Evolutionary conservation across 352 stramenopile genomes (phyloP).

Genomic region (Pythium aristosporum): DNA sequence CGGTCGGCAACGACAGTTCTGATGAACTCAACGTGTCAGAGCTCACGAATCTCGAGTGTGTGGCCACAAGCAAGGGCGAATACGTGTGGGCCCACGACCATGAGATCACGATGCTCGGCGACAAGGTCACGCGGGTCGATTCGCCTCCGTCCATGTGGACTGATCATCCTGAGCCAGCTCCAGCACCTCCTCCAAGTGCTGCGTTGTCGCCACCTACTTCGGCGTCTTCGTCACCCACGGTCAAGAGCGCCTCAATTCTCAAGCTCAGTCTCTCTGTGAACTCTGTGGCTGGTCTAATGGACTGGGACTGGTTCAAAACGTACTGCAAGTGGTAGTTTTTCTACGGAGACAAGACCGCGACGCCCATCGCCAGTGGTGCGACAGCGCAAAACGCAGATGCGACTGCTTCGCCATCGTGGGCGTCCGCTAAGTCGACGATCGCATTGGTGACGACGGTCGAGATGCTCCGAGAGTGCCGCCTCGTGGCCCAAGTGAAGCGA

Average conservation of each 20-base stretch:
- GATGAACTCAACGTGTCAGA: slow-evolving; percentile 17
- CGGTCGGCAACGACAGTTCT: slow-evolving; percentile 1
- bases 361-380: slow-evolving; percentile 9
- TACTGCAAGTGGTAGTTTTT: slow-evolving; percentile 22
- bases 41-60: slow-evolving; percentile 14
- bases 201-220: neutral
- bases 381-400: neutral
- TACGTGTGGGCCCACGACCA: slow-evolving; percentile 3
- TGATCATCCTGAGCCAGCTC: neutral
- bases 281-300: neutral
- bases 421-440: neutral
- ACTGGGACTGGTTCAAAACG: slow-evolving; percentile 24
- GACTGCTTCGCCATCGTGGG: slow-evolving; percentile 4
- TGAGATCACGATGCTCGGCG: slow-evolving; percentile 8
- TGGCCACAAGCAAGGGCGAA: slow-evolving; percentile 2
- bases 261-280: neutral
- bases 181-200: neutral
- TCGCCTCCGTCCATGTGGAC: slow-evolving; percentile 1
- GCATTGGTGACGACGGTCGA: neutral
- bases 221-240: neutral
- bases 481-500: slow-evolving; percentile 10
- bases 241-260: neutral
- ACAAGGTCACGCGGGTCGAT: slow-evolving; percentile 7
- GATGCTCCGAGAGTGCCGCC: slow-evolving; percentile 15
- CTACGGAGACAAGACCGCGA: neutral